Conservation (phyloP, 257 asterid species). For the Lavandula angustifolia region DNA sequence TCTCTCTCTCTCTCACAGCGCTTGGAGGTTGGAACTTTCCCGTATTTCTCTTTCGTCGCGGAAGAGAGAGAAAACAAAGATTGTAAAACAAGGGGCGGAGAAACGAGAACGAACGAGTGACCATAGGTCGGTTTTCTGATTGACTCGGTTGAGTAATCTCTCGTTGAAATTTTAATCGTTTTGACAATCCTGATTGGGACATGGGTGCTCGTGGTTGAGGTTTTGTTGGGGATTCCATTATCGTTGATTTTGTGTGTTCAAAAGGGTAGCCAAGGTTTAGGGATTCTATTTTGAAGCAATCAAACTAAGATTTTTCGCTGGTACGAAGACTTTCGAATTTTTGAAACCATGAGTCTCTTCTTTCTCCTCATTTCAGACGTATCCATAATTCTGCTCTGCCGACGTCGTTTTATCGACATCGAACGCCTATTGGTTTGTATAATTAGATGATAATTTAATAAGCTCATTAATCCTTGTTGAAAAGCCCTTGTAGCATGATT, state of each 20-base stretch:
- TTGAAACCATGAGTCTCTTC: constrained; percentile 1
- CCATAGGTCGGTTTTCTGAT: constrained; percentile 23
- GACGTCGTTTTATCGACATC: background rate
- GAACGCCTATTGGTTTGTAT: background rate
- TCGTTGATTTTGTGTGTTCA: background rate
- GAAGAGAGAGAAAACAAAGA: constrained; percentile 1
- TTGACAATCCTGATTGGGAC: constrained; percentile 5
- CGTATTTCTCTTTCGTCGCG: constrained; percentile 19
- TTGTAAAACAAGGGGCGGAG: constrained; percentile 14
- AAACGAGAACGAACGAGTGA: background rate
- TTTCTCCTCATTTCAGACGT: constrained; percentile 21
- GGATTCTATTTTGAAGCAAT: constrained; percentile 28
- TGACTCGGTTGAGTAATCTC: constrained; percentile 20
- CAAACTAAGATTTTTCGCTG: constrained; percentile 21
- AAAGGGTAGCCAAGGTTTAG: background rate
- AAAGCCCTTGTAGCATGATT: background rate
- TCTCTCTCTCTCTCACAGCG: constrained; percentile 34
- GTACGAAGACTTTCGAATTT: too few species aligned
- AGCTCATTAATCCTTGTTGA: background rate
- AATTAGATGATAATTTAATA: constrained; percentile 15
- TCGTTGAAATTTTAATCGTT: background rate
- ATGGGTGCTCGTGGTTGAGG: background rate
- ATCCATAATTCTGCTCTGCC: background rate
- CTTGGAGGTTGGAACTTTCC: constrained; percentile 32
- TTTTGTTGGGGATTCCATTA: background rate